phyloP scores from a whole-genome alignment of 768 basidiomycete species.

The Boletales sp. region DNA sequence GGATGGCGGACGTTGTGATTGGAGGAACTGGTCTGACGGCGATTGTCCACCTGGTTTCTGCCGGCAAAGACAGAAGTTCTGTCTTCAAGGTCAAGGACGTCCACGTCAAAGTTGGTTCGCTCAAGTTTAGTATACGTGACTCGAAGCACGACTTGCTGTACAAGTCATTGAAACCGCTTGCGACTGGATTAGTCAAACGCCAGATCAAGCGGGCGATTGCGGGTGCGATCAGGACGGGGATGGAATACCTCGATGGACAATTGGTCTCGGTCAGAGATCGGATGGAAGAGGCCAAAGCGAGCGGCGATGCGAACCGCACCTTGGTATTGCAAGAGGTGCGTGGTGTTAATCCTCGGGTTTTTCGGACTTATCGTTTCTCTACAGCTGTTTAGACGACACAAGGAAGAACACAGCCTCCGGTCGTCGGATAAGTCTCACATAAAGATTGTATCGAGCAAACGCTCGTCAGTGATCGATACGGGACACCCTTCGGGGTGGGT shows the following conservation, averaged over 20 bases:
- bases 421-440: conserved; percentile 60
- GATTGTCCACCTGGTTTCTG: conserved; percentile 56
- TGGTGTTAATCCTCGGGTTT: not conserved
- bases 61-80: conserved; percentile 60
- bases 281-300: conserved; percentile 59
- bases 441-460: conserved; percentile 73
- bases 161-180: conserved; percentile 77
- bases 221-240: conserved; percentile 70
- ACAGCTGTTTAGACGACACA: conserved; percentile 60
- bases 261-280: conserved; percentile 82
- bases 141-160: conserved; percentile 88
- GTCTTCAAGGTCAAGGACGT: conserved; percentile 73
- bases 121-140: conserved; percentile 90
- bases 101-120: conserved; percentile 76
- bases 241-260: conserved; percentile 88
- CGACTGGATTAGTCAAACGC: conserved; percentile 78
- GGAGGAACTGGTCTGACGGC: conserved; percentile 79
- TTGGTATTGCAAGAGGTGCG: conserved; percentile 61
- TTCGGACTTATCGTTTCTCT: not conserved
- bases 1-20: conserved; percentile 80
- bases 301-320: conserved; percentile 37
- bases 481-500: conserved; percentile 75
- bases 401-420: conserved; percentile 38
- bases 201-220: conserved; percentile 56
- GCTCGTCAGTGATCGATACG: conserved; percentile 60